Evolutionary conservation across 176 grass and related monocot species (phyloP).

Genomic region (Eragrostis curvula): DNA sequence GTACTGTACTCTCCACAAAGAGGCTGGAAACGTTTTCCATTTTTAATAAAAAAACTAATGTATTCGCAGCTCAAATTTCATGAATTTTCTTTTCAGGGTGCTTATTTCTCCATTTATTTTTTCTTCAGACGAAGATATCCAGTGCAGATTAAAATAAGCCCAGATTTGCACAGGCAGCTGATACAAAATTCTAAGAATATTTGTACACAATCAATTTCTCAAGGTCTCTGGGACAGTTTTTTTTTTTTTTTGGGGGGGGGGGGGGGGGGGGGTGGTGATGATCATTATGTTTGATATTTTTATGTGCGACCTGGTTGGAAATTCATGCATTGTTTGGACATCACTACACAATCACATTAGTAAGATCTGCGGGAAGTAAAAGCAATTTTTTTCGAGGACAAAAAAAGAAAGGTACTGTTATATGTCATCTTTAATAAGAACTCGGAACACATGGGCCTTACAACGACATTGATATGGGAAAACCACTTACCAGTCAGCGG

Average conservation of each 20-base stretch:
- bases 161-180: neutral
- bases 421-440: neutral
- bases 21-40: no score
- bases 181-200: neutral
- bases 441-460: neutral
- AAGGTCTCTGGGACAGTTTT: no score
- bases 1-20: neutral
- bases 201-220: neutral
- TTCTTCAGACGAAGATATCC: slow-evolving; percentile 6
- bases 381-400: no score
- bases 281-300: no score
- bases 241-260: no score
- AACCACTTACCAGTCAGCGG: slow-evolving; percentile 81
- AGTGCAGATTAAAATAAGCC: slow-evolving; percentile 5
- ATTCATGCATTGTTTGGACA: no score
- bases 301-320: no score
- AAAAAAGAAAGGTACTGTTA: neutral
- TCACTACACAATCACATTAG: no score
- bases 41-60: no score
- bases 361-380: no score
- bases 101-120: slow-evolving; percentile 4
- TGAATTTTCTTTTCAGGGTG: neutral
- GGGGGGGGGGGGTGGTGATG: no score
- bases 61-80: neutral
- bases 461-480: neutral